These are phyloP conservation scores for Azolla pinnata DNA, from an alignment of 75 land plant species.

Conservation along the genomic window DNA sequence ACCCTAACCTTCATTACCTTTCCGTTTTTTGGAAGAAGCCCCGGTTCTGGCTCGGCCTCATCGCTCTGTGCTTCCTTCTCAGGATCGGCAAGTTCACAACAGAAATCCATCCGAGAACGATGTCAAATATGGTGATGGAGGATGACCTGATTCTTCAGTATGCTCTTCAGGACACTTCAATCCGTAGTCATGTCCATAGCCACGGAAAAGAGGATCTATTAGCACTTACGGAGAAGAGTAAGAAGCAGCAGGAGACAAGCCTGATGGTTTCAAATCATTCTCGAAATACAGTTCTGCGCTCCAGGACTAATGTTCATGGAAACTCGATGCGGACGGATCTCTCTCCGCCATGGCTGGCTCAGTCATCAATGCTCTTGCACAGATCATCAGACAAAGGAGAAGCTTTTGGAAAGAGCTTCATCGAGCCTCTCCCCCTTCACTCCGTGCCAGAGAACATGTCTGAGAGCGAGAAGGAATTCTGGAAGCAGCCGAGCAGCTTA, in stretches of 20 bases:
- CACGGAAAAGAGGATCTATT: not conserved
- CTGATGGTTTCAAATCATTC: too few species aligned
- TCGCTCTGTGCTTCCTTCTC: slow-evolving; percentile 5
- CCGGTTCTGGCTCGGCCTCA: slow-evolving; percentile 14
- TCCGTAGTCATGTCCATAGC: not conserved
- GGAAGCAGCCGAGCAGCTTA: slow-evolving; percentile 65
- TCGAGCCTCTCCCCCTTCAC: slow-evolving; percentile 8
- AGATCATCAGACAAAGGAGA: not conserved
- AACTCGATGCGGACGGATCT: too few species aligned
- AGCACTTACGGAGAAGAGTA: not conserved
- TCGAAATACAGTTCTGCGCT: too few species aligned
- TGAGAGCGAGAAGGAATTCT: slow-evolving; percentile 47
- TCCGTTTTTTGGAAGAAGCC: not conserved
- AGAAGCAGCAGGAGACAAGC: too few species aligned
- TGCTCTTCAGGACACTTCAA: not conserved
- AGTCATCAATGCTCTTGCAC: too few species aligned
- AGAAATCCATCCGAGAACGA: slow-evolving; percentile 5
- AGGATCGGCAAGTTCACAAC: slow-evolving; percentile 9
- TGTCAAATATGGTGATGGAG: not conserved
- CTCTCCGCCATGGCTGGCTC: too few species aligned
- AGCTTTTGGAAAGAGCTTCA: not conserved
- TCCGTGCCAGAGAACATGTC: slow-evolving; percentile 9
- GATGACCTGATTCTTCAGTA: slow-evolving; percentile 1
- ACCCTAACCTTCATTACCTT: not conserved
- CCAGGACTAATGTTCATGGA: too few species aligned